Conservation (phyloP, 768 basidiomycete genomes). For the Tylopilus vinaceipallidus region DNA sequence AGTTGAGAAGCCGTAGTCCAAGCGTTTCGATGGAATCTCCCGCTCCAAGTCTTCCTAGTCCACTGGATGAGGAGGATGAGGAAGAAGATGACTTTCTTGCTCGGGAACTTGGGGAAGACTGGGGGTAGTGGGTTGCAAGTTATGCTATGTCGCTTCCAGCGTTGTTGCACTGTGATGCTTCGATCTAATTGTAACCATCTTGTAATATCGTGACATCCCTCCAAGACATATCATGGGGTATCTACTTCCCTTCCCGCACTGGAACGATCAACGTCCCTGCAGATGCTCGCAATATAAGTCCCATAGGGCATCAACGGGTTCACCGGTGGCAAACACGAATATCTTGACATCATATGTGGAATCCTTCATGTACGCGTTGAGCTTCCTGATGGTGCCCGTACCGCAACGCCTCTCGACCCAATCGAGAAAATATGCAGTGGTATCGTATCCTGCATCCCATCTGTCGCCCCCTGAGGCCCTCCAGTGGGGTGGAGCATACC, state of each 20-base stretch:
- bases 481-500: constrained; percentile 72
- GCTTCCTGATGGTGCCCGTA: constrained; percentile 49
- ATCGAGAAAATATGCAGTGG: constrained; percentile 71
- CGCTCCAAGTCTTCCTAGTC: constrained; percentile 17
- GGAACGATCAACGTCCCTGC: constrained; percentile 7
- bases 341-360: constrained; percentile 47
- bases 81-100: constrained; percentile 83
- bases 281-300: constrained; percentile 46
- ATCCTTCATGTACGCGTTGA: constrained; percentile 56
- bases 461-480: constrained; percentile 40
- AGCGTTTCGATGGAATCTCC: constrained; percentile 11
- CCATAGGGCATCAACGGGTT: constrained; percentile 58
- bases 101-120: constrained; percentile 74
- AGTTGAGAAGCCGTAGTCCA: constrained; percentile 24
- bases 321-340: constrained; percentile 53
- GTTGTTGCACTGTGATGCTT: constrained; percentile 12
- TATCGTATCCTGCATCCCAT: constrained; percentile 79
- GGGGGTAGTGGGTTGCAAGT: constrained; percentile 49
- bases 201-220: constrained; percentile 18
- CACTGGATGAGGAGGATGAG: constrained; percentile 50
- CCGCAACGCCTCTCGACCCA: constrained; percentile 60
- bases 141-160: background rate
- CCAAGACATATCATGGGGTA: constrained; percentile 1
- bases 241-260: background rate
- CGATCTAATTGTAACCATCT: constrained; percentile 20